A percentile compares a stretch with the other conserved stretches of the same genome.
phyloP scores from a whole-genome alignment of 2,329 filamentous ascomycete genomes.

The Ceratocystis alfenasii region DNA sequence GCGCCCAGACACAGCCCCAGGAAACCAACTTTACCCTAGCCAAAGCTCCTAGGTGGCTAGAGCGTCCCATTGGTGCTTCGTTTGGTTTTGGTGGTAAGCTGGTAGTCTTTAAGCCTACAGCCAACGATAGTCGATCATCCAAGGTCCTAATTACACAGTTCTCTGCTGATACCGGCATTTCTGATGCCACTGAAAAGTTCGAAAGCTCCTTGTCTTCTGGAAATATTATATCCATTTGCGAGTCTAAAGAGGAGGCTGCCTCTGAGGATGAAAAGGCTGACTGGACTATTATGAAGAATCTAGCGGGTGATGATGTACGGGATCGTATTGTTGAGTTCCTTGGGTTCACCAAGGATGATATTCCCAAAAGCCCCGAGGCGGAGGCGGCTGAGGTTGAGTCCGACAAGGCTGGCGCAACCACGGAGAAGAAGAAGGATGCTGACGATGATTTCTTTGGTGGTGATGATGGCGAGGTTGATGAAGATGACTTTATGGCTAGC shows the following conservation, averaged over 20 bases:
- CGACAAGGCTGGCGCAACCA: constrained; percentile 28
- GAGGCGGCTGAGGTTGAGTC: constrained; percentile 24
- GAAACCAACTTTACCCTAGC: constrained; percentile 75
- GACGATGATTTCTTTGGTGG: constrained; percentile 67
- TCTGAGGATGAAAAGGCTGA: constrained; percentile 89
- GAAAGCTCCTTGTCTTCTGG: constrained; percentile 70
- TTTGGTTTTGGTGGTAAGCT: constrained; percentile 96
- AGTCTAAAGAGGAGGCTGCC: constrained; percentile 60
- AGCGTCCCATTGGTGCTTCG: constrained; percentile 70
- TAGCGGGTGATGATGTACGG: constrained; percentile 61
- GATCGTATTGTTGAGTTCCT: constrained; percentile 79
- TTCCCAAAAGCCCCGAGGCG: constrained; percentile 29
- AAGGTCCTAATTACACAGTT: constrained; percentile 79
- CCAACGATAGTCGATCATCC: constrained; percentile 56
- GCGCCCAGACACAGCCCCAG: constrained; percentile 83
- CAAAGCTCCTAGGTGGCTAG: constrained; percentile 82
- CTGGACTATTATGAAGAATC: constrained; percentile 85
- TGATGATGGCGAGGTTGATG: constrained; percentile 52
- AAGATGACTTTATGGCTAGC: constrained; percentile 76
- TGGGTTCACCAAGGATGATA: constrained; percentile 58
- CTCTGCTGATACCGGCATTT: constrained; percentile 73
- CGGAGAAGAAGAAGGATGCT: constrained; percentile 47
- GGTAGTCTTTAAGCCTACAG: constrained; percentile 50
- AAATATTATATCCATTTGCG: constrained; percentile 66
- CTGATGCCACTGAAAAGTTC: constrained; percentile 74